A percentile compares a stretch with the other conserved stretches of the same genome.
phyloP scores from a whole-genome alignment of 2,329 filamentous ascomycete genomes.

The Colletotrichum camelliae region DNA sequence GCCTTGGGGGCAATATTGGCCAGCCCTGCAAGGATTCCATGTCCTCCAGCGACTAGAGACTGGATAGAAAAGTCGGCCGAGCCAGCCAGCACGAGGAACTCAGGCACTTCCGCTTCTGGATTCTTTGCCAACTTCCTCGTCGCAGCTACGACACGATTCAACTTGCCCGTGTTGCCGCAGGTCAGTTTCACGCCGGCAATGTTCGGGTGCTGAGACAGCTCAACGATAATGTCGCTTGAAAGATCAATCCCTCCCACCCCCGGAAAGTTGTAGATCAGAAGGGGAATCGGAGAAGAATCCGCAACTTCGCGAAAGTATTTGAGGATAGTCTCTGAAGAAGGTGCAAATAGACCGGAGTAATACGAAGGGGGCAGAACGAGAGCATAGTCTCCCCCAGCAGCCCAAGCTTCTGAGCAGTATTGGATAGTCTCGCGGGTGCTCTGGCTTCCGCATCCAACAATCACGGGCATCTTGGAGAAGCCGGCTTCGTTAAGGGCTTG shows the following conservation, averaged over 20 bases:
- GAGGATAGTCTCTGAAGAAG: conserved; percentile 64
- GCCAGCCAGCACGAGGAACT: conserved; percentile 75
- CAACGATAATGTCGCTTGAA: conserved; percentile 65
- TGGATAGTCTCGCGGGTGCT: conserved; percentile 76
- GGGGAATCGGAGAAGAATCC: conserved; percentile 65
- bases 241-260: conserved; percentile 69
- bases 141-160: conserved; percentile 66
- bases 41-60: conserved; percentile 70
- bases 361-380: conserved; percentile 80
- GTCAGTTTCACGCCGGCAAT: conserved; percentile 74
- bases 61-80: conserved; percentile 77
- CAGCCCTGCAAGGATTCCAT: conserved; percentile 74
- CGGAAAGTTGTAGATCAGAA: conserved; percentile 75
- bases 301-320: conserved; percentile 72
- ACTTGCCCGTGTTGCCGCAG: conserved; percentile 73
- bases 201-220: conserved; percentile 65
- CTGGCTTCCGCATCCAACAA: conserved; percentile 77
- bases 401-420: conserved; percentile 71
- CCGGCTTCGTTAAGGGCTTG: conserved; percentile 71
- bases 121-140: conserved; percentile 49
- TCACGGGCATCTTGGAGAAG: conserved; percentile 70
- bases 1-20: conserved; percentile 75
- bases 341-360: conserved; percentile 71
- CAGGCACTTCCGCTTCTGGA: conserved; percentile 37
- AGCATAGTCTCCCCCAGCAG: conserved; percentile 75